Percentiles rank a stretch among this genome's conserved stretches.
Conservation (phyloP, 2,329 filamentous ascomycete genomes). For the Botryosphaeria dothidea region DNA sequence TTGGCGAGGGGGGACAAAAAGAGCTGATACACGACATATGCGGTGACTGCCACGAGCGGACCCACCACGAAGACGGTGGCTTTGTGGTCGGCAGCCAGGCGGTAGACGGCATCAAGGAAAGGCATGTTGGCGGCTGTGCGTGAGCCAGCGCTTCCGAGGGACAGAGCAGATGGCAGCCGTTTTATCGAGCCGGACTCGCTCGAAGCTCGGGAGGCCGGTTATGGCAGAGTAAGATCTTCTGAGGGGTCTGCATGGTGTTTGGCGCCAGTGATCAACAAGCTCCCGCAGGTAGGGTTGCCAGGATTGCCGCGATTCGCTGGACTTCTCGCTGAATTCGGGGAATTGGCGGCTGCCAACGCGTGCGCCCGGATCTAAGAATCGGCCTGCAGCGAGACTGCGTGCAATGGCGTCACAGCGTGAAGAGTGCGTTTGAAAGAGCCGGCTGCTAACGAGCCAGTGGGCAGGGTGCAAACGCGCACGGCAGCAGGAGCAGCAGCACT, state of each 20-base stretch:
- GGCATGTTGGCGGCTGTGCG: neutral
- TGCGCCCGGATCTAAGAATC: neutral
- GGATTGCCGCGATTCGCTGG: neutral
- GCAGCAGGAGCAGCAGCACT: neutral
- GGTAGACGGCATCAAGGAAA: neutral
- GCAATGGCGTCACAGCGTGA: neutral
- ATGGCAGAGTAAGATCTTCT: neutral
- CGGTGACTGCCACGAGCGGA: neutral
- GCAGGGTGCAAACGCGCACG: neutral
- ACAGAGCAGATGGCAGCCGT: neutral
- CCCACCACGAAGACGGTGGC: neutral
- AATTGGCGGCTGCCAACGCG: neutral
- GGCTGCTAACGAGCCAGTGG: neutral
- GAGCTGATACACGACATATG: constrained; percentile 23
- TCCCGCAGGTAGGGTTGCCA: neutral
- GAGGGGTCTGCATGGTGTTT: constrained; percentile 11
- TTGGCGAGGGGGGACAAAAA: constrained; percentile 26
- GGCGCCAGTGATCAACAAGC: neutral
- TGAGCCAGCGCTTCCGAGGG: neutral
- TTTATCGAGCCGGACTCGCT: neutral
- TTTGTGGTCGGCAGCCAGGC: neutral
- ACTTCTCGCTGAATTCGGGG: constrained; percentile 4
- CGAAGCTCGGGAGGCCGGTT: neutral
- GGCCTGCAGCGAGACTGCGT: neutral
- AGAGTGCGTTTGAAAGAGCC: no score